These are phyloP conservation scores for Penicillium frequentans DNA, from an alignment of 2,329 filamentous ascomycete genomes.

Conservation along the genomic window DNA sequence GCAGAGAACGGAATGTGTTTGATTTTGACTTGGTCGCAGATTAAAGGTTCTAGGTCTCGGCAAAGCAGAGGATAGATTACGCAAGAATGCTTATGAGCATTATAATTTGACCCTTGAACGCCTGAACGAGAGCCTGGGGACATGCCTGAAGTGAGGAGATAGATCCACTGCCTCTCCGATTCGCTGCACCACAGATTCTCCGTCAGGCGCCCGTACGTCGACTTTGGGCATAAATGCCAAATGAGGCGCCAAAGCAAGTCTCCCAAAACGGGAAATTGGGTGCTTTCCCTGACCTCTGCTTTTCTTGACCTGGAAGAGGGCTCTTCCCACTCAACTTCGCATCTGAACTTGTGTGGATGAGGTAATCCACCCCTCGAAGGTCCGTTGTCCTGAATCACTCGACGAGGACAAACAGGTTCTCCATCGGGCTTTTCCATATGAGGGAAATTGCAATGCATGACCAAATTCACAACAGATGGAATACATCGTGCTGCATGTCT, in stretches of 20 bases:
- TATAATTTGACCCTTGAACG: conserved; percentile 47
- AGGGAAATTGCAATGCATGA: background rate
- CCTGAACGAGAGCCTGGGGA: conserved; percentile 50
- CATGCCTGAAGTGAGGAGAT: conserved; percentile 38
- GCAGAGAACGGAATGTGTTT: conserved; percentile 6
- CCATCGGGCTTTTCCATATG: background rate
- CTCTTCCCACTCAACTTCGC: background rate
- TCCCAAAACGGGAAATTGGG: conserved; percentile 5
- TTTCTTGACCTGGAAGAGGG: background rate
- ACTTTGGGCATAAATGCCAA: conserved; percentile 22
- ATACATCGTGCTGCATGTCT: background rate
- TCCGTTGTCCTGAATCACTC: background rate
- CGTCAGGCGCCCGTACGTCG: conserved; percentile 21
- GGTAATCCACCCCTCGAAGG: background rate
- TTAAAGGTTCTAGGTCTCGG: conserved; percentile 30
- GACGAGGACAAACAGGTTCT: background rate
- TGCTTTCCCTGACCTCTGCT: background rate
- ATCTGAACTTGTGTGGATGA: conserved; percentile 1
- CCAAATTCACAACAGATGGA: background rate
- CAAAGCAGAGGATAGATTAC: conserved; percentile 28
- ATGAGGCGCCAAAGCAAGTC: conserved; percentile 11
- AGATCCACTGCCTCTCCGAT: conserved; percentile 11
- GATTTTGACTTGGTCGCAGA: conserved; percentile 27
- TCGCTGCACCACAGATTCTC: conserved; percentile 11
- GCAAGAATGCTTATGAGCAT: conserved; percentile 38